Evolutionary conservation across 495 filamentous ascomycete species (phyloP).

Genomic region (Penicillium riverlandense): DNA sequence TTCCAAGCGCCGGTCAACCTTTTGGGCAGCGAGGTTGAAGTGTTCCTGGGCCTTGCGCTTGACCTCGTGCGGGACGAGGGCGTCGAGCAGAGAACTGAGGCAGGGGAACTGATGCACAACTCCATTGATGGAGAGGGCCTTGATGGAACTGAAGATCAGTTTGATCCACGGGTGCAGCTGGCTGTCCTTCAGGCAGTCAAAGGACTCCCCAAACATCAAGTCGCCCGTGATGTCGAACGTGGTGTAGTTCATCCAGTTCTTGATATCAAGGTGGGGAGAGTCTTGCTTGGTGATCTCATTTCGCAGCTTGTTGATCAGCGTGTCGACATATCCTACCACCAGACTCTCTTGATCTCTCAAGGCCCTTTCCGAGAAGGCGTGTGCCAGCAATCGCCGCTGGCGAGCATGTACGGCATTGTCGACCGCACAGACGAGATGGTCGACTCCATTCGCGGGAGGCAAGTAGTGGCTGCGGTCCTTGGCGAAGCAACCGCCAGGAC

Average conservation of each 20-base stretch:
- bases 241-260: slow-evolving; percentile 26
- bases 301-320: slow-evolving; percentile 26
- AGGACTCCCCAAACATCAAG: slow-evolving; percentile 44
- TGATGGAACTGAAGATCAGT: slow-evolving; percentile 28
- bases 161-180: slow-evolving; percentile 42
- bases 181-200: slow-evolving; percentile 35
- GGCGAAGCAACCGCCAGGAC: slow-evolving; percentile 23
- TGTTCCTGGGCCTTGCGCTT: slow-evolving; percentile 11
- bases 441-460: slow-evolving; percentile 14
- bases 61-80: slow-evolving; percentile 6
- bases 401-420: slow-evolving; percentile 24
- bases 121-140: slow-evolving; percentile 11
- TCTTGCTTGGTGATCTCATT: background rate
- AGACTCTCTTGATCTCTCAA: slow-evolving; percentile 29
- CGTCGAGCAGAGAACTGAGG: slow-evolving; percentile 6
- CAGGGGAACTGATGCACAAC: slow-evolving; percentile 24
- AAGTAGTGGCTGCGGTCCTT: slow-evolving; percentile 17
- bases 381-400: slow-evolving; percentile 30
- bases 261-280: slow-evolving; percentile 11
- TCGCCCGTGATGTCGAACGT: slow-evolving; percentile 46
- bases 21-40: slow-evolving; percentile 17
- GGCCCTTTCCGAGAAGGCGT: slow-evolving; percentile 42
- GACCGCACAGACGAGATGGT: slow-evolving; percentile 12
- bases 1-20: slow-evolving; percentile 14
- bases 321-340: slow-evolving; percentile 31